A percentile compares a stretch with the other conserved stretches of the same genome.
Evolutionary conservation across 495 filamentous ascomycete genomes (phyloP).

Genomic region (Aspergillus affinis): DNA sequence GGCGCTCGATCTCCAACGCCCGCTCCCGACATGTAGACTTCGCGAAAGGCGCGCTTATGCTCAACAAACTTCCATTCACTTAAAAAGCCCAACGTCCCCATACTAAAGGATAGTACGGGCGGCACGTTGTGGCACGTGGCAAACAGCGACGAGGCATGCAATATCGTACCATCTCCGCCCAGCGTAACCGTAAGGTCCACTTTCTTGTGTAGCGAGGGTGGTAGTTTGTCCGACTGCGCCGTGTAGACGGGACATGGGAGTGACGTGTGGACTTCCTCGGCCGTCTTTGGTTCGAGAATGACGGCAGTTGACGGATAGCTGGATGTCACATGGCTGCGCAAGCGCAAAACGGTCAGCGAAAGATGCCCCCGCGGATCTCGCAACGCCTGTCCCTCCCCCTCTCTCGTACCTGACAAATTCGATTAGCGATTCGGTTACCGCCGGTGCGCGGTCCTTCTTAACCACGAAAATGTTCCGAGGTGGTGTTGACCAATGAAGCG

Average conservation of each 20-base stretch:
- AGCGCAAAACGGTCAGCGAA: slow-evolving; percentile 8
- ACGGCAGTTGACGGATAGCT: slow-evolving; percentile 81
- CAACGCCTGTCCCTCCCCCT: not conserved
- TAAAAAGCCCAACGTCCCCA: slow-evolving; percentile 93
- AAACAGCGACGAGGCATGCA: slow-evolving; percentile 89
- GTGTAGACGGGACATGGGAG: slow-evolving; percentile 79
- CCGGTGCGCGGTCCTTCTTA: slow-evolving; percentile 74
- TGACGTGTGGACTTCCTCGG: slow-evolving; percentile 67
- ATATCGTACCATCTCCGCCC: slow-evolving; percentile 93
- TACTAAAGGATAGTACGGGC: slow-evolving; percentile 91
- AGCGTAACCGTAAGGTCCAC: slow-evolving; percentile 85
- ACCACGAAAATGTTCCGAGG: slow-evolving; percentile 88
- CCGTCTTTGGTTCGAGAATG: slow-evolving; percentile 77
- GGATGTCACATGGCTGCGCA: slow-evolving; percentile 63
- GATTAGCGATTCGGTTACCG: slow-evolving; percentile 69
- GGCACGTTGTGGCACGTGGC: slow-evolving; percentile 78
- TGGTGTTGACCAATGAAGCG: slow-evolving; percentile 83
- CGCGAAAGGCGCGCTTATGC: slow-evolving; percentile 84
- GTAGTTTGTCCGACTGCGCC: slow-evolving; percentile 35
- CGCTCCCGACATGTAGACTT: slow-evolving; percentile 91
- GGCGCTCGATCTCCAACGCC: slow-evolving; percentile 49
- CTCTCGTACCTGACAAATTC: slow-evolving; percentile 67
- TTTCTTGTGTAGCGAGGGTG: slow-evolving; percentile 55
- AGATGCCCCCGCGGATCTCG: not conserved
- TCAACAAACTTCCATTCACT: slow-evolving; percentile 96